Base-by-base conservation (phyloP, 495 filamentous ascomycete genomes). In the Penicillium parvum region DNA sequence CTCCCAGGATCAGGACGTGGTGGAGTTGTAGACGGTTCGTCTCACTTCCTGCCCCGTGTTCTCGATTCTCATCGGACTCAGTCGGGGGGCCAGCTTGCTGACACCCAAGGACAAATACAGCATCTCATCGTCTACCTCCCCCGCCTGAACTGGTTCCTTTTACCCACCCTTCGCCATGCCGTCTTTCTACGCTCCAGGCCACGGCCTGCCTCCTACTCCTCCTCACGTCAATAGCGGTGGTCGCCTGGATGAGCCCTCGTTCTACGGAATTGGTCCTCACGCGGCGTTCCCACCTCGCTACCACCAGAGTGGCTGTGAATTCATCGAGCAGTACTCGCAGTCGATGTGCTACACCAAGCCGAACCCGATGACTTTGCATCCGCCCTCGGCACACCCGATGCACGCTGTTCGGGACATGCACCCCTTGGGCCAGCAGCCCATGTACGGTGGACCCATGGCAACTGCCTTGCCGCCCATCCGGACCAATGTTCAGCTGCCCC, bases 251-350 rank as follows among this genome's bases (percentile, higher is more conserved):
- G 69, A 71, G 40, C 62, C 57, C 11, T 52, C 66, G 28, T 68
- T 66, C 53, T 74, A 70, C 55, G 54, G 63, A 25, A 45, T 67
- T 40, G 62, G 58, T 36, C n/a, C n/a, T n/a, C 62, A 65, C 30
- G 54, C 69, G 28, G 66, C 61, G 30, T 74, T 71, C 45, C 66
- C 67, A 21, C 66, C 63, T 39, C 69, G 69, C 28, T 72, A 71
- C 55, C 59, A 66, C 32, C 71, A 74, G 59, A 70, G 51, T 42
- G 71, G 71, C 42, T 67, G 57, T 40, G 71, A 74, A 36, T 74
- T 74, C 53, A 72, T 74, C 52, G 71, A 74, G 43, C 69, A 72
- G 55, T 74, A 71, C 53, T 69, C 71, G 23, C 71, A 74, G 53
- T 65, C 69, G 11, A 29, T 57, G 32, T 66, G 61, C 37, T 73